A percentile compares a stretch with the other conserved stretches of the same genome.
These are phyloP conservation scores for Protomyces macrosporus DNA, from an alignment of 1,139 yeast species.

Conservation along the genomic window DNA sequence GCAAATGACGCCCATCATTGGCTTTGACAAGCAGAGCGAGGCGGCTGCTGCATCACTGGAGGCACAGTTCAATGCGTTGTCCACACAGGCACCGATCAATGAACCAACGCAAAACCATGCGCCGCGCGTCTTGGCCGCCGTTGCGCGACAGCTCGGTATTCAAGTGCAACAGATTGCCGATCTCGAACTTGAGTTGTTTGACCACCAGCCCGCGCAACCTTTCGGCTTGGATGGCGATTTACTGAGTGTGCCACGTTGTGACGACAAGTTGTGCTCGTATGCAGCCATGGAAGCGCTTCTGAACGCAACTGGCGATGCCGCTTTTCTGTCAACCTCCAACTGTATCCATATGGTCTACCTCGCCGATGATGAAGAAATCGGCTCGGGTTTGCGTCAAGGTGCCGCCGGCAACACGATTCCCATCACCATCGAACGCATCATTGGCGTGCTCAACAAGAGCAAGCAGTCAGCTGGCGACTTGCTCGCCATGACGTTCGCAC, in stretches of 20 bases:
- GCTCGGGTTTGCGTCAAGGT: conserved; percentile 86
- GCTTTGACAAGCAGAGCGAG: conserved; percentile 39
- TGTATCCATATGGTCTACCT: conserved; percentile 57
- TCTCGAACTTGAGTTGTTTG: conserved; percentile 77
- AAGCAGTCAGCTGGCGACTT: conserved; percentile 40
- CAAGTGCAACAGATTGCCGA: conserved; percentile 62
- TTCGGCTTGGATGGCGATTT: conserved; percentile 91
- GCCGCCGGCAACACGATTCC: conserved; percentile 89
- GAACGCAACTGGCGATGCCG: conserved; percentile 44
- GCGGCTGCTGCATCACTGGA: conserved; percentile 6
- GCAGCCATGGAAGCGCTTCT: conserved; percentile 66
- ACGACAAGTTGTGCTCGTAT: conserved; percentile 85
- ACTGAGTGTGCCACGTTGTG: conserved; percentile 84
- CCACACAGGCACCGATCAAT: conserved; percentile 2
- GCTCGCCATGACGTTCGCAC: conserved; percentile 42
- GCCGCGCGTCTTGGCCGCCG: conserved; percentile 60
- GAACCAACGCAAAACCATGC: conserved; percentile 58
- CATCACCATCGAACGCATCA: conserved; percentile 62
- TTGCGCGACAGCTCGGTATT: conserved; percentile 57
- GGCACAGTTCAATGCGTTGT: conserved; percentile 12
- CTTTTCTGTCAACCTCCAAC: conserved; percentile 59
- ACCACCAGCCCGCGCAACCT: conserved; percentile 72
- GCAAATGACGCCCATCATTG: conserved; percentile 83
- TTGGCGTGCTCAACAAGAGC: conserved; percentile 51
- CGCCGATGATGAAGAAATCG: conserved; percentile 92